A percentile compares a stretch with the other conserved stretches of the same genome.
Conservation (phyloP, 371 early-diverging fungal genomes). For the Conidiobolus incongruus region DNA sequence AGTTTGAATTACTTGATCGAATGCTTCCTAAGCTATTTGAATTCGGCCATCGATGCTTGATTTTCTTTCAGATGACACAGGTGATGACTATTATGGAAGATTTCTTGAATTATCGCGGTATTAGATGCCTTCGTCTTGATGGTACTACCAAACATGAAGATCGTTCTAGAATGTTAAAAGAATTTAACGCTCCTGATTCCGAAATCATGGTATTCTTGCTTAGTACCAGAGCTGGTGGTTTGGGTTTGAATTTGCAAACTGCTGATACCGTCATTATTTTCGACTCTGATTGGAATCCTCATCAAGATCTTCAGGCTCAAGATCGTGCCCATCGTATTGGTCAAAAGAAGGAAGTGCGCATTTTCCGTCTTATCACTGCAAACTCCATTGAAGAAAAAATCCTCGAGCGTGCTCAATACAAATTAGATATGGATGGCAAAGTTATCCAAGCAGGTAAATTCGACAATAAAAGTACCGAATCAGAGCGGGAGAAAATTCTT, state of each 20-base stretch:
- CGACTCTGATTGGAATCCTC: constrained; percentile 99
- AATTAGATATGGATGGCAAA: constrained; percentile 91
- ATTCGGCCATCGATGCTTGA: constrained; percentile 68
- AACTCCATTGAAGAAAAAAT: constrained; percentile 95
- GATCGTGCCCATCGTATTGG: constrained; percentile 99
- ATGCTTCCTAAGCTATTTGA: constrained; percentile 74
- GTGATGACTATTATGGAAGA: constrained; percentile 97
- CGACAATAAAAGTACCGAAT: constrained; percentile 83
- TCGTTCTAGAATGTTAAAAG: constrained; percentile 57
- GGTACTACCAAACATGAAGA: constrained; percentile 88
- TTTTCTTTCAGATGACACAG: constrained; percentile 99
- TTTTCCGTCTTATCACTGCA: constrained; percentile 89
- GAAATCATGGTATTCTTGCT: constrained; percentile 85
- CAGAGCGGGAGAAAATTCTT: constrained; percentile 79
- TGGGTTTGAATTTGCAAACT: constrained; percentile 97
- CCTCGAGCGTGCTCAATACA: constrained; percentile 86
- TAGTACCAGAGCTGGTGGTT: constrained; percentile 97
- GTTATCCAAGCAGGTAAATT: constrained; percentile 98
- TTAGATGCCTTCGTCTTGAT: constrained; percentile 79
- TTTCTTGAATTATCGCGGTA: constrained; percentile 57
- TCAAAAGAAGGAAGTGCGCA: constrained; percentile 99
- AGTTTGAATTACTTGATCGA: constrained; percentile 95
- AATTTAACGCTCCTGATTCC: constrained; percentile 67
- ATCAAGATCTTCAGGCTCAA: constrained; percentile 98
- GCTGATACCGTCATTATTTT: constrained; percentile 99